These are phyloP conservation scores for Ogataea siamensis DNA, from an alignment of 805 yeast genomes.

Conservation along the genomic window DNA sequence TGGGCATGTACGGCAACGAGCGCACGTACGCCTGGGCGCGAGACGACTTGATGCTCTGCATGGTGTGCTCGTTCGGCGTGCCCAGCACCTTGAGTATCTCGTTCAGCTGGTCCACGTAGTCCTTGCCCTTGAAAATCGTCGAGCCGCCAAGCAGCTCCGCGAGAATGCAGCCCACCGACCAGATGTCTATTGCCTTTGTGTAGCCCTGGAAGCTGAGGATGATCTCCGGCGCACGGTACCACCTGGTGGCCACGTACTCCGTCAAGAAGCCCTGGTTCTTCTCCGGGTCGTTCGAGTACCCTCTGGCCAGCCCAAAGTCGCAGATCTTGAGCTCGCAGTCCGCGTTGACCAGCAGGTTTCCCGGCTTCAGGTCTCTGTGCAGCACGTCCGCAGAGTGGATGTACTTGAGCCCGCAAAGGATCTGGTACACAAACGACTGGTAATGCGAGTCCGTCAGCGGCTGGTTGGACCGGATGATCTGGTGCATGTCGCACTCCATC, in stretches of 20 bases:
- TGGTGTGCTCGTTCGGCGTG: slow-evolving; percentile 78
- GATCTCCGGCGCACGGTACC: slow-evolving; percentile 99
- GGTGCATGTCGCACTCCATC: slow-evolving; percentile 99
- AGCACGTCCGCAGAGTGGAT: slow-evolving; percentile 94
- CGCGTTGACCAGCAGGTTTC: slow-evolving; percentile 87
- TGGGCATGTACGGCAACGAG: slow-evolving; percentile 78
- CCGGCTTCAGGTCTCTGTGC: slow-evolving; percentile 94
- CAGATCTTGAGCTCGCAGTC: slow-evolving; percentile 96
- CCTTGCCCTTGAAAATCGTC: slow-evolving; percentile 92
- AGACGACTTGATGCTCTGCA: slow-evolving; percentile 71
- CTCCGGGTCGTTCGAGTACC: slow-evolving; percentile 77
- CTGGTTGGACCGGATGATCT: slow-evolving; percentile 90
- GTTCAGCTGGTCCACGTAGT: slow-evolving; percentile 91
- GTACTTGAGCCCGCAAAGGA: slow-evolving; percentile 87
- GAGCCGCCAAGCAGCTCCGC: slow-evolving; percentile 91
- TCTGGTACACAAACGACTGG: slow-evolving; percentile 90
- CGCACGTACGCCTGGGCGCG: slow-evolving; percentile 92
- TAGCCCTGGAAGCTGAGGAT: slow-evolving; percentile 93
- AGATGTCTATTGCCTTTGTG: slow-evolving; percentile 93
- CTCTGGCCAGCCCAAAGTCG: slow-evolving; percentile 95
- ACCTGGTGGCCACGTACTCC: slow-evolving; percentile 96
- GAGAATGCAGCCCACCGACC: slow-evolving; percentile 97
- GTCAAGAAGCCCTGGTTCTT: slow-evolving; percentile 92
- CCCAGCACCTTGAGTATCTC: slow-evolving; percentile 85
- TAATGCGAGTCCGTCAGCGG: slow-evolving; percentile 92